Evolutionary conservation across 2,329 filamentous ascomycete genomes (phyloP).

Genomic region (Didymella glomerata): DNA sequence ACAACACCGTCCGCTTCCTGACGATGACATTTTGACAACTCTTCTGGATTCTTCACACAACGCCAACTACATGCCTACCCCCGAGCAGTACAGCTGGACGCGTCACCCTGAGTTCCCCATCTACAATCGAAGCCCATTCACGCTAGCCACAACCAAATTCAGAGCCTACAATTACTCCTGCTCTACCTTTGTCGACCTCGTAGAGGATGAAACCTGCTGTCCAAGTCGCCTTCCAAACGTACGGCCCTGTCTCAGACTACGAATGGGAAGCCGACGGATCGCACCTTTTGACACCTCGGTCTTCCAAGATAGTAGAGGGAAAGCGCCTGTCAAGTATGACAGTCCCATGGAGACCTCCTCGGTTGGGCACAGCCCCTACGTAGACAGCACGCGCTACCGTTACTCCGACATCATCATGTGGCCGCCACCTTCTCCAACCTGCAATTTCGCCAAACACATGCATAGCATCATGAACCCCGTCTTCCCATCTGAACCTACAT

Average conservation of each 20-base stretch:
- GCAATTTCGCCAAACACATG: constrained; percentile 39
- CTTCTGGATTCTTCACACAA: constrained; percentile 46
- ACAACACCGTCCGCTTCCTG: constrained; percentile 30
- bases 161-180: constrained; percentile 64
- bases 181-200: constrained; percentile 67
- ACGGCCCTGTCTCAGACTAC: constrained; percentile 58
- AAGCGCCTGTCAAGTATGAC: background rate
- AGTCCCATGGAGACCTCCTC: background rate
- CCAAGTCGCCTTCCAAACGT: constrained; percentile 32
- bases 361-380: constrained; percentile 3
- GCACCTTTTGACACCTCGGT: constrained; percentile 31
- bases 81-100: constrained; percentile 52
- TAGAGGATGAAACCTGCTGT: constrained; percentile 59
- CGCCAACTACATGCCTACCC: constrained; percentile 50
- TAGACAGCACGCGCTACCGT: constrained; percentile 34
- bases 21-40: constrained; percentile 38
- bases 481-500: background rate
- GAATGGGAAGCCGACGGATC: constrained; percentile 57
- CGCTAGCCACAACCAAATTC: constrained; percentile 63
- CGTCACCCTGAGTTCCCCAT: constrained; percentile 56
- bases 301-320: background rate
- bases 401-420: constrained; percentile 46
- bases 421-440: constrained; percentile 42
- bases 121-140: constrained; percentile 52
- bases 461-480: constrained; percentile 47